Evolutionary conservation across 306 rosid genomes (phyloP).

Genomic region (Pueraria montana): DNA sequence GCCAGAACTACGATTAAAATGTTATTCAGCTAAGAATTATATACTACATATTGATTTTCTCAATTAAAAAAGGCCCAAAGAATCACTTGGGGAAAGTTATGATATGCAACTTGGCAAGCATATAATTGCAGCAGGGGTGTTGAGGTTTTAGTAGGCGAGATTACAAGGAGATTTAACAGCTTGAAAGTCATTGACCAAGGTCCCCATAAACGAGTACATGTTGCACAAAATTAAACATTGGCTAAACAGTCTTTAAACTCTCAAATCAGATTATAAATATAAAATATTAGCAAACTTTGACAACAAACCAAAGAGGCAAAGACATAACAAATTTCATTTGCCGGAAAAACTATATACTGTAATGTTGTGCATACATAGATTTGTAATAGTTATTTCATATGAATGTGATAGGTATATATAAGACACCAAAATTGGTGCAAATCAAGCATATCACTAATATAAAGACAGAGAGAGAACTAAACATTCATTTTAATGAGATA

Average conservation of each 20-base stretch:
- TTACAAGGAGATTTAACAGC: background rate
- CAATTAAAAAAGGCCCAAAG: background rate
- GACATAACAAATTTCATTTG: background rate
- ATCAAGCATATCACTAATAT: background rate
- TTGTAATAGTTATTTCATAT: background rate
- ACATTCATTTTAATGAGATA: background rate
- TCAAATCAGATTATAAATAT: background rate
- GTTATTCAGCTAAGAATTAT: conserved; percentile 1
- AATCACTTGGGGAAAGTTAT: background rate
- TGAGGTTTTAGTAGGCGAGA: background rate
- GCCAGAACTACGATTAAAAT: background rate
- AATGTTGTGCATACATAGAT: background rate
- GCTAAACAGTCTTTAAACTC: background rate
- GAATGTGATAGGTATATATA: background rate
- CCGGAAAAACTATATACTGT: background rate
- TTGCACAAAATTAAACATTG: background rate
- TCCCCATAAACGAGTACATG: background rate
- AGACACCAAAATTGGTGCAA: background rate
- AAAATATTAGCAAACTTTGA: conserved; percentile 7
- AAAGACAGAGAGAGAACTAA: background rate
- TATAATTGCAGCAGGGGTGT: background rate
- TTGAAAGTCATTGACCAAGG: background rate
- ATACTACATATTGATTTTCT: background rate
- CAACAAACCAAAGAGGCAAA: background rate
- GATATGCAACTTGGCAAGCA: background rate